phyloP scores from a whole-genome alignment of 805 yeast genomes.

The Cyberlindnera mississippiensis region DNA sequence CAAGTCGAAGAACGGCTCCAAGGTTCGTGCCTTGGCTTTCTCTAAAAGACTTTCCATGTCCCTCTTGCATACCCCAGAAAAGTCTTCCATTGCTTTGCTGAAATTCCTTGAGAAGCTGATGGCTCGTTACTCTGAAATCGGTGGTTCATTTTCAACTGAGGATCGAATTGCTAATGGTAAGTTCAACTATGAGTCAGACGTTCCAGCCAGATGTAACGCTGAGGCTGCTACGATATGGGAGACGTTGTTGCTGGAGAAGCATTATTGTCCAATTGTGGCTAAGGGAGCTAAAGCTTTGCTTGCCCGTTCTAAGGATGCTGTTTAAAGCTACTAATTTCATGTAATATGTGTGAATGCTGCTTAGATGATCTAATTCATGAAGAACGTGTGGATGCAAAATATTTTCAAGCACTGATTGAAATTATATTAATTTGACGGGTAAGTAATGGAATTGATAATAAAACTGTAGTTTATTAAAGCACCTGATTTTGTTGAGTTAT shows the following conservation, averaged over 20 bases:
- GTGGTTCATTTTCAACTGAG: slow-evolving; percentile 79
- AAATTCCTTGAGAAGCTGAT: slow-evolving; percentile 75
- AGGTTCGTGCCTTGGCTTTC: slow-evolving; percentile 71
- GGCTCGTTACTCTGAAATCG: slow-evolving; percentile 65
- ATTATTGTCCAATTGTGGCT: slow-evolving; percentile 78
- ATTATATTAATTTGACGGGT: too few relatives aligned
- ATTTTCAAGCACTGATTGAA: too few relatives aligned
- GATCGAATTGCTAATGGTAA: slow-evolving; percentile 83
- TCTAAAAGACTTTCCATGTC: slow-evolving; percentile 72
- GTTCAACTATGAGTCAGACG: slow-evolving; percentile 59
- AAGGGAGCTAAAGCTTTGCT: slow-evolving; percentile 50
- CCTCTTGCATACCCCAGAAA: slow-evolving; percentile 78
- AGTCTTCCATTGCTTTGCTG: slow-evolving; percentile 71
- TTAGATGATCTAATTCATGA: too few relatives aligned
- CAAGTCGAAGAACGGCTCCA: slow-evolving; percentile 64
- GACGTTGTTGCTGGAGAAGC: slow-evolving; percentile 68
- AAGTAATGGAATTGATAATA: too few relatives aligned
- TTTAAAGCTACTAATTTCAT: too few relatives aligned
- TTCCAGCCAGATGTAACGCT: slow-evolving; percentile 73
- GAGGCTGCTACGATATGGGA: slow-evolving; percentile 94
- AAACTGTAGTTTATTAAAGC: too few relatives aligned
- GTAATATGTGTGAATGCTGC: too few relatives aligned
- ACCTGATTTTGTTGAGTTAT: too few relatives aligned
- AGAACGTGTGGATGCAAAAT: too few relatives aligned
- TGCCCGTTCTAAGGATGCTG: slow-evolving; percentile 16